phyloP scores from a whole-genome alignment of 441 rosid species.

The Pelargonium cotyledonis region DNA sequence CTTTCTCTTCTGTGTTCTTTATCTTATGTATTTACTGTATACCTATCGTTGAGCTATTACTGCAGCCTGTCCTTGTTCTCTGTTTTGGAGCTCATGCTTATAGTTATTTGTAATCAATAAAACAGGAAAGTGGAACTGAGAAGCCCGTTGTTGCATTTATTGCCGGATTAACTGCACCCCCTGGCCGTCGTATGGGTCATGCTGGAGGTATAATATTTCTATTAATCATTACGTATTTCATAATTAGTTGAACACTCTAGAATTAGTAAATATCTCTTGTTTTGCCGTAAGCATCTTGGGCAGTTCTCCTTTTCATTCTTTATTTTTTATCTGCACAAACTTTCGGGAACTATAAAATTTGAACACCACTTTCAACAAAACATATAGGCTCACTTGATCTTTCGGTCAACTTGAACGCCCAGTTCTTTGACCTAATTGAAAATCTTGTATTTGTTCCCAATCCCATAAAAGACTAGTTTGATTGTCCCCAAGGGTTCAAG shows the following conservation, averaged over 20 bases:
- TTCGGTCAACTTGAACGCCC: too few species aligned
- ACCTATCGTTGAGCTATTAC: background rate
- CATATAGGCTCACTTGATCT: too few species aligned
- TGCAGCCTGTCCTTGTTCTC: background rate
- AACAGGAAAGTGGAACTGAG: constrained; percentile 3
- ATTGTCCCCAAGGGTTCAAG: too few species aligned
- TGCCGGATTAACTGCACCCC: constrained; percentile 1
- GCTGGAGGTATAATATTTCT: constrained; percentile 4
- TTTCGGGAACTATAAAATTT: too few species aligned
- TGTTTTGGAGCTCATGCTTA: background rate
- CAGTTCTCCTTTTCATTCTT: too few species aligned
- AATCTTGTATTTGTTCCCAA: too few species aligned
- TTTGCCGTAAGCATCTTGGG: too few species aligned
- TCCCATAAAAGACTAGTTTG: too few species aligned
- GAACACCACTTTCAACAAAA: too few species aligned
- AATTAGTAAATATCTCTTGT: too few species aligned
- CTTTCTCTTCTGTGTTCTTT: background rate
- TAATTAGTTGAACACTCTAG: background rate
- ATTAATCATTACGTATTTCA: background rate
- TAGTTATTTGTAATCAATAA: background rate
- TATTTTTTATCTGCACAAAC: too few species aligned
- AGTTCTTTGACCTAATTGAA: too few species aligned
- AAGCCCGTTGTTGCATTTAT: constrained; percentile 2
- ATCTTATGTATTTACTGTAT: background rate
- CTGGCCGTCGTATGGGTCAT: constrained; percentile 2